Evolutionary conservation across 345 rosid genomes (phyloP), one percentile per base, ranked within the genome.

Genomic region (Noccaea bulbosa): DNA sequence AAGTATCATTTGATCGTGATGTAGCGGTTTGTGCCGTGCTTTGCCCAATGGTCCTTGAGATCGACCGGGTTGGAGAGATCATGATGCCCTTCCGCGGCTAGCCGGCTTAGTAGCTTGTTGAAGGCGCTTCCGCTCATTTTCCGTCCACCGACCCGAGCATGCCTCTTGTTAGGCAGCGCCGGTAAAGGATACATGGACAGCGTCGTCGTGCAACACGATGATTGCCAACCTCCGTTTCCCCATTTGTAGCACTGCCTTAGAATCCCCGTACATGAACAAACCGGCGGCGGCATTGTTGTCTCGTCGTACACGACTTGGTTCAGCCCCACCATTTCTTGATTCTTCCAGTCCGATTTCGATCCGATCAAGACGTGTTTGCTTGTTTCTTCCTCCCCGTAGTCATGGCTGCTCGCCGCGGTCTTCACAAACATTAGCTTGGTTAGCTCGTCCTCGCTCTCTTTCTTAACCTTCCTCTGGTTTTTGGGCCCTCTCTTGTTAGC

Each of bases 141-240:
- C 62, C 98, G 69, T 11, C 99, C 99, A 62, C 99, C 98, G 14
- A 94, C 83, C 16, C 99, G 82, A 11, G 97, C 96, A 53, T 94
- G 98, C 37, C 88, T 81, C 67, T 94, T 94, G 80, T 94, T 91
- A 35, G 98, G 98, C 60, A 88, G 80, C 0, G 93, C 83, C 0
- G 98, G 99, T 30, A 94, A 80, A 0, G 99, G 99, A 62, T 91
- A 75, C 88, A 89, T 77, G 7, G 99, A 94, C 50, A 94, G 54
- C 17, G 88, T 80, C 52, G 95, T 94, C 4, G 99, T 94, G 93
- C 99, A 94, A 61, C 99, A 94, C 1, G 99, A 85, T 47, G 99
- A 94, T 61, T 94, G 98, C 99, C 99, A 94, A 7, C 99, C 99
- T 27, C 99, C 98, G 40, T 81, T 94, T 4, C 99, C 99, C 99